Conservation (phyloP, 495 filamentous ascomycete species). For the Neurospora sp. region DNA sequence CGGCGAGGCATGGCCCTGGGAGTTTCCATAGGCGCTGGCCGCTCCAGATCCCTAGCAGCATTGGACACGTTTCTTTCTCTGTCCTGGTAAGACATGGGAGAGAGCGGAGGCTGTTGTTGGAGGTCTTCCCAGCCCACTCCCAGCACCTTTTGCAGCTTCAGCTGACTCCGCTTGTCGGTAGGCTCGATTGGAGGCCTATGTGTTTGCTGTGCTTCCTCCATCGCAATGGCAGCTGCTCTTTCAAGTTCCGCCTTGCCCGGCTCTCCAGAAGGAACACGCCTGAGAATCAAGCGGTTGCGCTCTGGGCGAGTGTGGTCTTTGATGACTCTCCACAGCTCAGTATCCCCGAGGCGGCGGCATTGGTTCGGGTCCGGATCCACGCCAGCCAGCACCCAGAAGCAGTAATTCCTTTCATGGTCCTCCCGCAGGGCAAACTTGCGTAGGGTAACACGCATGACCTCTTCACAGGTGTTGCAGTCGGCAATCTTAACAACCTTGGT, state of each 20-base stretch:
- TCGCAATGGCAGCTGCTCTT: slow-evolving; percentile 70
- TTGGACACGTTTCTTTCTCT: slow-evolving; percentile 55
- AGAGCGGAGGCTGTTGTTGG: slow-evolving; percentile 62
- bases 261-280: slow-evolving; percentile 79
- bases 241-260: slow-evolving; percentile 72
- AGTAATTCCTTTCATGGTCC: slow-evolving; percentile 68
- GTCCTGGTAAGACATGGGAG: slow-evolving; percentile 58
- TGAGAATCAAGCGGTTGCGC: slow-evolving; percentile 77
- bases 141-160: slow-evolving; percentile 73
- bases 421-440: slow-evolving; percentile 71
- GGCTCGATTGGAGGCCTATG: slow-evolving; percentile 53
- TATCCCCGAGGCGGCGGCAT: slow-evolving; percentile 70
- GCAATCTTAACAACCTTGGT: slow-evolving; percentile 86
- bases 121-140: slow-evolving; percentile 74
- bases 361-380: slow-evolving; percentile 68
- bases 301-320: slow-evolving; percentile 64
- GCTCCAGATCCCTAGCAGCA: slow-evolving; percentile 47
- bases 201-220: slow-evolving; percentile 69
- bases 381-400: slow-evolving; percentile 74
- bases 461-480: slow-evolving; percentile 79
- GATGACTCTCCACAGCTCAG: slow-evolving; percentile 78
- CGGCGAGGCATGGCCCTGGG: slow-evolving; percentile 43
- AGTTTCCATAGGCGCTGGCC: slow-evolving; percentile 39
- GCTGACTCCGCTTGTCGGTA: slow-evolving; percentile 54
- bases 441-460: slow-evolving; percentile 76